Evolutionary conservation across 305 asterid species (phyloP).

Genomic region (Ilex paraguariensis): DNA sequence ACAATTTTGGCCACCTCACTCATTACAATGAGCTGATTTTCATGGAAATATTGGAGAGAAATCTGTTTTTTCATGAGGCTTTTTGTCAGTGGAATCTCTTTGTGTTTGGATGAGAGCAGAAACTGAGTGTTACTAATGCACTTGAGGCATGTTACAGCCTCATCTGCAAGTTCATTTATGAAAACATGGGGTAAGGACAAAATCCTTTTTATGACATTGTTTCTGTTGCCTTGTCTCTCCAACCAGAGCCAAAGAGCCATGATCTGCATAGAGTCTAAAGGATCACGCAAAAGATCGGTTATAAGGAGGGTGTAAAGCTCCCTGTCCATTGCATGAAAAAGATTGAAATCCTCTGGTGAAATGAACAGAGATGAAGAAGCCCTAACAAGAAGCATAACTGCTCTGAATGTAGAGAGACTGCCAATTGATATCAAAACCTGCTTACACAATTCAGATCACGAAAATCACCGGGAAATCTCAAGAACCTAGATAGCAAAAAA

Average conservation of each 20-base stretch:
- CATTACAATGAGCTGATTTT: slow-evolving; percentile 7
- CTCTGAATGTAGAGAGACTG: background rate
- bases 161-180: slow-evolving; percentile 47
- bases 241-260: slow-evolving; percentile 74
- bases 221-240: slow-evolving; percentile 32
- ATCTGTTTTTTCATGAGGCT: slow-evolving; percentile 14
- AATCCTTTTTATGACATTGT: slow-evolving; percentile 25
- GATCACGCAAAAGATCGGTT: slow-evolving; percentile 36
- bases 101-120: background rate
- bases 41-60: slow-evolving; percentile 17
- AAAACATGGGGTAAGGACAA: slow-evolving; percentile 25
- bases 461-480: background rate
- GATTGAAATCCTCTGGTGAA: slow-evolving; percentile 2
- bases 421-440: background rate
- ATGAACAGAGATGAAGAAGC: background rate
- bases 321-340: slow-evolving; percentile 47
- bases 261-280: slow-evolving; percentile 31
- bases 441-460: background rate
- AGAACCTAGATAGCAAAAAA: background rate
- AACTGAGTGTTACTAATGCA: slow-evolving; percentile 12
- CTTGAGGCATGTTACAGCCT: slow-evolving; percentile 48
- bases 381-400: background rate
- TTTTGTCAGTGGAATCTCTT: slow-evolving; percentile 34
- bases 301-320: slow-evolving; percentile 41
- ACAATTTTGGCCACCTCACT: slow-evolving; percentile 17